Percentiles rank a stretch among this genome's conserved stretches.
phyloP scores from a whole-genome alignment of 1,139 yeast genomes.

The Debaryomycetaceae sp. region DNA sequence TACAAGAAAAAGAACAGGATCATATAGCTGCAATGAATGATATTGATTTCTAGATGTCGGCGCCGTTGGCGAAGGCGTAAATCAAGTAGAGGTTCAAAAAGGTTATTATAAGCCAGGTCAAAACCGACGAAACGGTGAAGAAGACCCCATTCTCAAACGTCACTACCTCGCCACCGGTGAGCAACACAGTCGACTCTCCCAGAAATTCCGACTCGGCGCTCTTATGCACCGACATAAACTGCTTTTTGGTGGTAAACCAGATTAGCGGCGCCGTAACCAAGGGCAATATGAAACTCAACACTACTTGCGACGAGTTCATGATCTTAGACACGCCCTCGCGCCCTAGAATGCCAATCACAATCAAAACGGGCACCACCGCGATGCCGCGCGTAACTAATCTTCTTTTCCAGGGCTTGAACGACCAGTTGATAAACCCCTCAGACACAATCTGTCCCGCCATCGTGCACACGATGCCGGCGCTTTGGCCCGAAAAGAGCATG shows the following conservation, averaged over 20 bases:
- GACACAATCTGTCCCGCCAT: constrained; percentile 79
- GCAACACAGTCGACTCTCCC: constrained; percentile 9
- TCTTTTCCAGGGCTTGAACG: constrained; percentile 63
- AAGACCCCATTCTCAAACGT: constrained; percentile 62
- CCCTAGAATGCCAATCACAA: constrained; percentile 61
- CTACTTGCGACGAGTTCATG: constrained; percentile 71
- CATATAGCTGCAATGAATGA: background rate
- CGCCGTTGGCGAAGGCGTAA: constrained; percentile 63
- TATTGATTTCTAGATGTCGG: constrained; percentile 46
- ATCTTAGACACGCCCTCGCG: constrained; percentile 66
- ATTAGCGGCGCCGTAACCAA: constrained; percentile 73
- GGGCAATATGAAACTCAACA: constrained; percentile 64
- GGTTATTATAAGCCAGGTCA: constrained; percentile 70
- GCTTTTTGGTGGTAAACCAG: constrained; percentile 59
- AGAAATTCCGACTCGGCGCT: constrained; percentile 8
- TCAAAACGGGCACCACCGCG: constrained; percentile 68
- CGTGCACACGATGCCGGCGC: constrained; percentile 80
- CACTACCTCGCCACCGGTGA: constrained; percentile 1
- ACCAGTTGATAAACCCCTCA: constrained; percentile 77
- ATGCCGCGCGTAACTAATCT: constrained; percentile 66
- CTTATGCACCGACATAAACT: constrained; percentile 50
- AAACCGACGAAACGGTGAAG: constrained; percentile 50
- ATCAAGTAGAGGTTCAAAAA: constrained; percentile 72
- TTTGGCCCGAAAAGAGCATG: constrained; percentile 70
- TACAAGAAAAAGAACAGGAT: constrained; percentile 33